Conservation (phyloP, 805 yeast genomes). For the Saturnispora silvae region DNA sequence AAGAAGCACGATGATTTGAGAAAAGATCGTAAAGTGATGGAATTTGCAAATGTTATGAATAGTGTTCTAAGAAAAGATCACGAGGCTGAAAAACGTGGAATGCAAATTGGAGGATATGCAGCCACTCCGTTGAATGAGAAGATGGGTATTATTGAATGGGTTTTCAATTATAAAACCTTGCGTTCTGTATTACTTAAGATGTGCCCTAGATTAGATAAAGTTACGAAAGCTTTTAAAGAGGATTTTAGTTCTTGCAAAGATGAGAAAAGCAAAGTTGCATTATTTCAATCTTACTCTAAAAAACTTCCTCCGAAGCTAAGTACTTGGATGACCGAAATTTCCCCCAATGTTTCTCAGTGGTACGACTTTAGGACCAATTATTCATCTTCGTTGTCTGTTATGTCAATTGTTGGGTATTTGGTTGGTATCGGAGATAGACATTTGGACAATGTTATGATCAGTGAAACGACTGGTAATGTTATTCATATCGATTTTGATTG, state of each 20-base stretch:
- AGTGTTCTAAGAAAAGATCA: constrained; percentile 53
- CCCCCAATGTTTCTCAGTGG: constrained; percentile 88
- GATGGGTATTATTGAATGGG: constrained; percentile 88
- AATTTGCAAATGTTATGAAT: constrained; percentile 80
- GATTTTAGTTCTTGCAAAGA: constrained; percentile 16
- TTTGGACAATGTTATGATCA: constrained; percentile 77
- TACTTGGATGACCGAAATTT: constrained; percentile 80
- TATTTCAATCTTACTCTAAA: constrained; percentile 26
- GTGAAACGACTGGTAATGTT: constrained; percentile 64
- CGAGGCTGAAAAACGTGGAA: constrained; percentile 63
- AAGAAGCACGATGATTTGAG: constrained; percentile 86
- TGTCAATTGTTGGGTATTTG: constrained; percentile 94
- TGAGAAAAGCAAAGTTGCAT: constrained; percentile 21
- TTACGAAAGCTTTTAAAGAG: constrained; percentile 18
- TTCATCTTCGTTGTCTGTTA: constrained; percentile 78
- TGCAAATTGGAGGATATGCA: constrained; percentile 70
- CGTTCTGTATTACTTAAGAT: constrained; percentile 40
- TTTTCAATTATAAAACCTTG: constrained; percentile 62
- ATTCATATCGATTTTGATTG: constrained; percentile 97
- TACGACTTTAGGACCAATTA: constrained; percentile 64
- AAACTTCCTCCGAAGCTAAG: constrained; percentile 61
- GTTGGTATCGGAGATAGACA: constrained; percentile 95
- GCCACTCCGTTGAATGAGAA: constrained; percentile 82
- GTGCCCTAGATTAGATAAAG: constrained; percentile 7
- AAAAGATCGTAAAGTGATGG: constrained; percentile 91